Base-by-base conservation (phyloP, 345 rosid genomes). In the Erucastrum elatum region DNA sequence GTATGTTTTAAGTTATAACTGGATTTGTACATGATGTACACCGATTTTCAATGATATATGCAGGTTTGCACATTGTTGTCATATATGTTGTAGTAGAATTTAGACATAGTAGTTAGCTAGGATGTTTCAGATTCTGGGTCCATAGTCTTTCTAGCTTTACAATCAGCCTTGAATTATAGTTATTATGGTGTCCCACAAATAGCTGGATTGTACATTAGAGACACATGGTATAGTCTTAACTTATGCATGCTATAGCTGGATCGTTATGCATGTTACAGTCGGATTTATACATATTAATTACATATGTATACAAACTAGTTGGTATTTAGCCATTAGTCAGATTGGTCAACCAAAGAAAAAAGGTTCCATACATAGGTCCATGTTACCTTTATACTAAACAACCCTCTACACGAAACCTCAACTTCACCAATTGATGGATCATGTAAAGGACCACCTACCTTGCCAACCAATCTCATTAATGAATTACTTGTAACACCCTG, bases 401-500 rank as follows among this genome's bases (percentile, higher is more conserved):
- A 55, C 29, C 11, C 21, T 9, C 30, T 58, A 26, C 71, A 46
- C 39, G n/a, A 74, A 10, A 31, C 44, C 33, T 63, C 62, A 64
- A 46, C 49, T 49, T 73, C 77, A 64, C 70, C 70, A 64, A n/a
- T n/a, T n/a, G n/a, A n/a, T 68, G 62, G 51, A 66, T 75, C 61
- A 58, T 27, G 46, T 39, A 58, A 67, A 35, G 56, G 72, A 12
- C 30, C 72, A 66, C 66, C 72, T 29, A 56, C 59, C 44, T 66
- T 66, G 71, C 66, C 66, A 75, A 56, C 66, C 12, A 41, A 75
- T 58, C 60, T 58, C 66, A 66, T 66, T 58, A 68, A 41, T 60
- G 53, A 60, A 21, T 25, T 13, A 4, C 13, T 34, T n/a, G n/a
- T n/a, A n/a, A n/a, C n/a, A n/a, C n/a, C n/a, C n/a, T n/a, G n/a